Evolutionary conservation across 345 rosid species (phyloP).

Genomic region (Bruguiera sexangula): DNA sequence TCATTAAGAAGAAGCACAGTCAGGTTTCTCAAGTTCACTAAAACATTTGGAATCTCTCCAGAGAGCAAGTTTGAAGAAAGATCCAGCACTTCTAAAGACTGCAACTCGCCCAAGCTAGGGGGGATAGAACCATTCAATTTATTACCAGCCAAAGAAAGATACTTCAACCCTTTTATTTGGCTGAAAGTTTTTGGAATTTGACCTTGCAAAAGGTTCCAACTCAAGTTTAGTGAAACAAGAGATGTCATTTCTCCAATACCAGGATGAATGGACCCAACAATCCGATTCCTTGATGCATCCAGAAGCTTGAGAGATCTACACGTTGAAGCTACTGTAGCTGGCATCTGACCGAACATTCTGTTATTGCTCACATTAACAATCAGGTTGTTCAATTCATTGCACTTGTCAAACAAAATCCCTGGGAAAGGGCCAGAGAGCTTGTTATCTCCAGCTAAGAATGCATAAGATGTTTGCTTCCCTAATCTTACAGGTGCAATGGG

Average conservation of each 20-base stretch:
- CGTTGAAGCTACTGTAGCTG: conserved; percentile 19
- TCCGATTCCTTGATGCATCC: conserved; percentile 28
- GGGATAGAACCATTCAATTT: conserved; percentile 22
- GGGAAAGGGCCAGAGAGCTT: conserved; percentile 24
- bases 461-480: conserved; percentile 22
- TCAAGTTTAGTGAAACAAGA: conserved; percentile 28
- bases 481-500: conserved; percentile 20
- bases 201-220: conserved; percentile 25
- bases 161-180: conserved; percentile 18
- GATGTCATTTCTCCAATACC: conserved; percentile 27
- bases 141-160: conserved; percentile 25
- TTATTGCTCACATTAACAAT: conserved; percentile 27
- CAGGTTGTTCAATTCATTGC: conserved; percentile 22
- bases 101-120: conserved; percentile 6
- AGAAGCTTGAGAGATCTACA: conserved; percentile 28
- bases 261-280: conserved; percentile 23
- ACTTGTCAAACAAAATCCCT: conserved; percentile 18
- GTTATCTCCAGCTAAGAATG: conserved; percentile 34
- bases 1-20: conserved; percentile 19
- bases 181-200: conserved; percentile 20
- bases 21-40: conserved; percentile 13
- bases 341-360: conserved; percentile 22
- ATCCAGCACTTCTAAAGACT: conserved; percentile 6
- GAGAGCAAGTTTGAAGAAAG: conserved; percentile 6
- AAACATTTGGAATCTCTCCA: conserved; percentile 7